phyloP scores from a whole-genome alignment of 2,329 filamentous ascomycete species.

The Alternaria longipes region DNA sequence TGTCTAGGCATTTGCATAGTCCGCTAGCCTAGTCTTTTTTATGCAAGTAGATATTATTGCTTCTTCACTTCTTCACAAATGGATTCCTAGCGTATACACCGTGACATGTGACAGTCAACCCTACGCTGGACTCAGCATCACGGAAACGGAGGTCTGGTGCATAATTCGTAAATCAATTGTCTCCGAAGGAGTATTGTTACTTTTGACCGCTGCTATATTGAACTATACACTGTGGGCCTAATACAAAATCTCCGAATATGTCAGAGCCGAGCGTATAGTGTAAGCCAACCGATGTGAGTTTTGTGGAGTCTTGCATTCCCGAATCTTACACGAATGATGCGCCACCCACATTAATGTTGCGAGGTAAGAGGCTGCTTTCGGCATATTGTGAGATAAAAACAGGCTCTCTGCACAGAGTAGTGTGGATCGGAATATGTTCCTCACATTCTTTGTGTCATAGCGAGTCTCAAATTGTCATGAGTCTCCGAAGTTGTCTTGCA shows the following conservation, averaged over 20 bases:
- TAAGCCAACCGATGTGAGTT: not conserved
- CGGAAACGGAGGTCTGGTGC: not conserved
- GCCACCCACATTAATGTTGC: not conserved
- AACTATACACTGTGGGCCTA: not conserved
- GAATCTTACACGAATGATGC: not conserved
- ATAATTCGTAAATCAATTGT: not conserved
- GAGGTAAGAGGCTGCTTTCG: not conserved
- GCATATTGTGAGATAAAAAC: not conserved
- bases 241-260: not conserved
- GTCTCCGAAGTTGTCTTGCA: not conserved
- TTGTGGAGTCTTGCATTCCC: not conserved
- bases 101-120: not conserved
- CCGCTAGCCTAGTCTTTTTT: not conserved
- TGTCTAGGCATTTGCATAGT: not conserved
- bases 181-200: not conserved
- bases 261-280: not conserved
- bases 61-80: not conserved
- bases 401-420: not conserved
- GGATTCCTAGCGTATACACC: not conserved
- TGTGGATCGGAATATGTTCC: not conserved
- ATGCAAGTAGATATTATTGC: not conserved
- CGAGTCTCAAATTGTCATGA: not conserved
- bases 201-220: not conserved
- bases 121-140: not conserved
- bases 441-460: not conserved